Conservation (phyloP, 805 yeast species). For the Candida corydali region DNA sequence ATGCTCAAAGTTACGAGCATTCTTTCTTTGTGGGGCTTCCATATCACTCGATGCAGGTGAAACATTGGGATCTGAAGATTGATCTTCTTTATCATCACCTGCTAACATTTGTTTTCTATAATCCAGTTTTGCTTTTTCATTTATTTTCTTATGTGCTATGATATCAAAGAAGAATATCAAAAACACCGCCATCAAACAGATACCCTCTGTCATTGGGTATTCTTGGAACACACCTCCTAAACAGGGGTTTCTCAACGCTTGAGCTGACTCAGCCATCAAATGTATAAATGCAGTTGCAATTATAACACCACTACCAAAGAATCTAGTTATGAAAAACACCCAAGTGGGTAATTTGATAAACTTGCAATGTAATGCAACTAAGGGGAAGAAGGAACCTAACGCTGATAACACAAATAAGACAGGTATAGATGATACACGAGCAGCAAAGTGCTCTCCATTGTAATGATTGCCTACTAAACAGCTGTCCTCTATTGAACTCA, state of each 20-base stretch:
- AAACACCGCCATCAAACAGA: conserved; percentile 28
- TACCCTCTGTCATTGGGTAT: conserved; percentile 30
- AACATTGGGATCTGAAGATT: conserved; percentile 42
- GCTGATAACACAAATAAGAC: conserved; percentile 27
- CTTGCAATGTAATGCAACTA: conserved; percentile 18
- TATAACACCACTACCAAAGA: conserved; percentile 34
- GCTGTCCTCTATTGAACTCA: background rate
- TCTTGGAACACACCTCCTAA: conserved; percentile 21
- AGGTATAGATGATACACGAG: conserved; percentile 27
- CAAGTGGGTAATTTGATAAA: conserved; percentile 20
- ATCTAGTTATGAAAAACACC: conserved; percentile 24
- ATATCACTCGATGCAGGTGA: conserved; percentile 20
- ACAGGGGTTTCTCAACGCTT: conserved; percentile 22
- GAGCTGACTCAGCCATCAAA: conserved; percentile 27
- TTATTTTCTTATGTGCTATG: conserved; percentile 16
- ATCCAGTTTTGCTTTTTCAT: background rate
- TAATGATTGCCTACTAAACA: conserved; percentile 15
- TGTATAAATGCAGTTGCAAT: conserved; percentile 35
- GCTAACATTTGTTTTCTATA: background rate
- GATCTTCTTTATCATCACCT: conserved; percentile 11
- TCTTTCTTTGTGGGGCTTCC: background rate
- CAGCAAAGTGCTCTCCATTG: conserved; percentile 21
- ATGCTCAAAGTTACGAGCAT: conserved; percentile 1
- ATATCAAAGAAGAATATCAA: conserved; percentile 28
- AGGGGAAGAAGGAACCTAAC: conserved; percentile 27